Percentiles rank a stretch among this genome's conserved stretches.
Evolutionary conservation across 2,329 filamentous ascomycete genomes (phyloP).

Genomic region (Chaetomium globosum): DNA sequence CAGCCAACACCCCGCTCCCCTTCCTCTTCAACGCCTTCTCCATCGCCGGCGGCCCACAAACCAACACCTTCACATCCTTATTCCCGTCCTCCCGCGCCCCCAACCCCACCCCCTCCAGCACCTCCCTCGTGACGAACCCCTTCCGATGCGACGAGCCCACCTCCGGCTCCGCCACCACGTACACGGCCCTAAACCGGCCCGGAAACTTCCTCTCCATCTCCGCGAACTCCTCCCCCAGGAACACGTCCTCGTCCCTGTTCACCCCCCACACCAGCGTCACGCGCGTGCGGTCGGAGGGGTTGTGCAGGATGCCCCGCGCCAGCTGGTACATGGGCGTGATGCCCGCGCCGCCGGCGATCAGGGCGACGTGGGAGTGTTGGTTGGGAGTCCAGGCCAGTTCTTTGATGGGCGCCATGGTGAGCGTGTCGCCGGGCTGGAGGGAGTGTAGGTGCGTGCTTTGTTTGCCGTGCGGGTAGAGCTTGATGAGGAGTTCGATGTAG

Average conservation of each 20-base stretch:
- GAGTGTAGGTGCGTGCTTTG: slow-evolving; percentile 68
- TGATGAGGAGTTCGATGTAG: slow-evolving; percentile 65
- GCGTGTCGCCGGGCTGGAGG: slow-evolving; percentile 61
- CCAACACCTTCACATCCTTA: slow-evolving; percentile 60
- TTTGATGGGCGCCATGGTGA: slow-evolving; percentile 61
- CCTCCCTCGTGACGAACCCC: slow-evolving; percentile 60
- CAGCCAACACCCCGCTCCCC: slow-evolving; percentile 53
- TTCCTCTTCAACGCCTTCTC: slow-evolving; percentile 57
- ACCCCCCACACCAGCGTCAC: slow-evolving; percentile 68
- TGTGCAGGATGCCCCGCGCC: slow-evolving; percentile 61
- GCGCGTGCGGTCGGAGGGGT: slow-evolving; percentile 63
- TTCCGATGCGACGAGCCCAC: slow-evolving; percentile 49
- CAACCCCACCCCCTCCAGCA: slow-evolving; percentile 55
- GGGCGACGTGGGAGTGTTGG: slow-evolving; percentile 55
- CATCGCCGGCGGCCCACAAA: slow-evolving; percentile 71
- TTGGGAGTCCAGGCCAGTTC: slow-evolving; percentile 59
- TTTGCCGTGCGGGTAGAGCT: slow-evolving; percentile 68
- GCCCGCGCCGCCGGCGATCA: slow-evolving; percentile 72
- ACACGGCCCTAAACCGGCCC: slow-evolving; percentile 59
- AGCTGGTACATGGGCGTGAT: slow-evolving; percentile 73
- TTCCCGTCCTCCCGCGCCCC: slow-evolving; percentile 39
- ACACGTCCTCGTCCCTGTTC: slow-evolving; percentile 64
- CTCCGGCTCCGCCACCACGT: slow-evolving; percentile 56
- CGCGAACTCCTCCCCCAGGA: slow-evolving; percentile 60
- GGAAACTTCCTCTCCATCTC: slow-evolving; percentile 53